Percentiles rank a stretch among this genome's conserved stretches.
Conservation (phyloP, 2,329 filamentous ascomycete genomes). For the Cryphonectria japonica region DNA sequence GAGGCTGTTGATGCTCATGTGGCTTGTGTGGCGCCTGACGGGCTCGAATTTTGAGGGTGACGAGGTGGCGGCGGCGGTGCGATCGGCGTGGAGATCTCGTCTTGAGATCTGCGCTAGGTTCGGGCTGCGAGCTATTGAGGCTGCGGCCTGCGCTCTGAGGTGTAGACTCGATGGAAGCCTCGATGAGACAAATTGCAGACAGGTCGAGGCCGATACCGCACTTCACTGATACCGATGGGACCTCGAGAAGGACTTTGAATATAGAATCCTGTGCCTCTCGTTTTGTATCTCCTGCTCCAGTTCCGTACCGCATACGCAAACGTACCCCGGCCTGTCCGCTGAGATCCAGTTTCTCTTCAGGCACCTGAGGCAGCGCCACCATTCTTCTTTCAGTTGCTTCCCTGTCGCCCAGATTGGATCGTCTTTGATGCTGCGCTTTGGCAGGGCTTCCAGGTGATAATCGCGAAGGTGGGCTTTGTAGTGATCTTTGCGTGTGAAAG, state of each 20-base stretch:
- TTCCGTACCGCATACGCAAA: constrained; percentile 53
- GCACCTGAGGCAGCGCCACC: constrained; percentile 61
- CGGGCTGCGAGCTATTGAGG: neutral
- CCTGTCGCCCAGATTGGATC: constrained; percentile 43
- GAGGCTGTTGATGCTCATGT: neutral
- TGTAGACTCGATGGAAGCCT: neutral
- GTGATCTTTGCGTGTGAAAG: constrained; percentile 60
- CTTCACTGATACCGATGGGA: neutral
- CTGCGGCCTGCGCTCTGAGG: neutral
- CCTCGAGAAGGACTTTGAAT: neutral
- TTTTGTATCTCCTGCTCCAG: constrained; percentile 50
- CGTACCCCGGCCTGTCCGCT: constrained; percentile 43
- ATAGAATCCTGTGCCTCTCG: constrained; percentile 2
- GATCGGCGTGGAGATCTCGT: neutral
- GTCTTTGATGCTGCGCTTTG: constrained; percentile 46
- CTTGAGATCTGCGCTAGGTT: neutral
- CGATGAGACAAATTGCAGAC: neutral
- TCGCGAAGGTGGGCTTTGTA: constrained; percentile 60
- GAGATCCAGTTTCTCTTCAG: constrained; percentile 48
- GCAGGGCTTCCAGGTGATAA: constrained; percentile 59
- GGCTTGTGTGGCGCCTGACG: neutral
- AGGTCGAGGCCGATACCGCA: neutral
- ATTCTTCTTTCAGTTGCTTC: constrained; percentile 45
- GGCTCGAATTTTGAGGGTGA: neutral
- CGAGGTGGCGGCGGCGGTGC: neutral